Conservation (phyloP, 257 asterid genomes). For the Dorcoceras hygrometricum region DNA sequence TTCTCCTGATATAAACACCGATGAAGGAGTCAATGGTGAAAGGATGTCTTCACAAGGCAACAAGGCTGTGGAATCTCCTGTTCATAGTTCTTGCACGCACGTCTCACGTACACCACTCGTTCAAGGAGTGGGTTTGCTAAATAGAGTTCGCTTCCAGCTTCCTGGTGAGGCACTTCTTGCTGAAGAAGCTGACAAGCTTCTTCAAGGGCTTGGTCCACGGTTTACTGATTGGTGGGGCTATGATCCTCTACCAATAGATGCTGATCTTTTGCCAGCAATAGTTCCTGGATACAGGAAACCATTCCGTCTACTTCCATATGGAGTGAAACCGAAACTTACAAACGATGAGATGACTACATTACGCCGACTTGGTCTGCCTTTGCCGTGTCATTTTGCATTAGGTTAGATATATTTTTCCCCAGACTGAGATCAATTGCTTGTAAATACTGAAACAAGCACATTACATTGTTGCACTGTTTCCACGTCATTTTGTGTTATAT, state of each 20-base stretch:
- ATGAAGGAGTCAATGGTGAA: constrained; percentile 29
- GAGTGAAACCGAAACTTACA: constrained; percentile 76
- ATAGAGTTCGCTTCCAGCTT: constrained; percentile 80
- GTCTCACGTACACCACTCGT: constrained; percentile 46
- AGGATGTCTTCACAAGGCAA: constrained; percentile 30
- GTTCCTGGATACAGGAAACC: constrained; percentile 82
- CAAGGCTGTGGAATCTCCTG: constrained; percentile 30
- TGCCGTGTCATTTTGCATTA: constrained; percentile 90
- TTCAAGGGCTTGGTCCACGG: constrained; percentile 97
- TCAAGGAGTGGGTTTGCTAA: constrained; percentile 83
- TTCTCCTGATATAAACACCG: constrained; percentile 35
- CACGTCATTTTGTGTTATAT: constrained; percentile 10
- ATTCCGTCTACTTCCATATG: constrained; percentile 90
- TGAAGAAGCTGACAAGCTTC: constrained; percentile 67
- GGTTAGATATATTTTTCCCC: constrained; percentile 48
- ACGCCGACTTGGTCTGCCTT: constrained; percentile 85
- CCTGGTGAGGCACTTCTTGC: constrained; percentile 90
- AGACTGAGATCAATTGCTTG: background rate
- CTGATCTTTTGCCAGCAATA: constrained; percentile 89
- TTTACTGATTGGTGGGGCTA: constrained; percentile 97
- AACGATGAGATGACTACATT: constrained; percentile 89
- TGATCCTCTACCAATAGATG: constrained; percentile 93
- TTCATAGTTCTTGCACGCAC: constrained; percentile 24
- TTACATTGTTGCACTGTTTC: constrained; percentile 10
- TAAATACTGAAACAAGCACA: background rate